Base-by-base conservation (phyloP, 2,329 filamentous ascomycete species). In the Alternaria sp. region DNA sequence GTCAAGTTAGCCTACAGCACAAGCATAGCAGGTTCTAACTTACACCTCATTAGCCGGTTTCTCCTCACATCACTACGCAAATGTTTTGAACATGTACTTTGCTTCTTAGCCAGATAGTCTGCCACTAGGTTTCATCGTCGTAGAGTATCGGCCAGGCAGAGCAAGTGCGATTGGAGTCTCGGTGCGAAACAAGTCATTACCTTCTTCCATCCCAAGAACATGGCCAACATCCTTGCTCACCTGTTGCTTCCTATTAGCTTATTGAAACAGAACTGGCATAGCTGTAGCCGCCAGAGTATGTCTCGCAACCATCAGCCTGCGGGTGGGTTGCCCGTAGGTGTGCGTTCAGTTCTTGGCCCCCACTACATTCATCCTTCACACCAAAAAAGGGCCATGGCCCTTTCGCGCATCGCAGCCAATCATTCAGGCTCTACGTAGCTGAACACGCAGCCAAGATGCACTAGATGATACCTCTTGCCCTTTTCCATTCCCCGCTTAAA, bases 311-410 rank as follows among this genome's bases (percentile, higher is more conserved):
- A 36, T 7, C 30, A 24, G 18, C 30, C 7, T 22, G 0, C 46
- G 24, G 7, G 3, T 0, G 22, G 18, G 2, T 2, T 2, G 14
- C 4, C 32, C 2, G 2, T 16, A 36, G 7, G 3, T n/a, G 7
- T 7, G 16, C 30, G 2, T 4, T 18, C 14, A n/a, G 20, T 4
- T 24, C 20, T 48, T 1, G 1, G 7, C 5, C 4, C n/a, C n/a
- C 7, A 22, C 11, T 5, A 41, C 2, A 5, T 41, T 7, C 5
- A 18, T 36, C 9, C 3, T 32, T 4, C 22, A 6, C 22, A 36
- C 36, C 36, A 18, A 57, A 53, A 57, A 57, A 57, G 54, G 54
- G 54, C 32, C 24, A 18, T 24, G 32, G 48, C 54, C 47, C 54
- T 39, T 57, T 32, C 26, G 18, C 28, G 28, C 18, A n/a, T 1